phyloP scores from a whole-genome alignment of 441 rosid genomes.

The Caryocar brasiliense region DNA sequence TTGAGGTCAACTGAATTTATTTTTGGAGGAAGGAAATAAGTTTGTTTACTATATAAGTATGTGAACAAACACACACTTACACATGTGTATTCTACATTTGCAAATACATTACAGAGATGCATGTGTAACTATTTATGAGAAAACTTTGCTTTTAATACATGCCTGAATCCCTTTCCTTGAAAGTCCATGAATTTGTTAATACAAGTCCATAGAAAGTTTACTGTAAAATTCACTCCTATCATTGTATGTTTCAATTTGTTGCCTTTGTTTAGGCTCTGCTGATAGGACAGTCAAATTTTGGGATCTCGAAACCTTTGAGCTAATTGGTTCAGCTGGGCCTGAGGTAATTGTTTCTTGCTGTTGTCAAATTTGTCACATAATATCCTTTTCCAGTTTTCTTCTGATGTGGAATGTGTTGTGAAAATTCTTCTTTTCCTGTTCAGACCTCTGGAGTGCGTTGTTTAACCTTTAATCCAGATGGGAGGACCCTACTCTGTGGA shows the following conservation, averaged over 20 bases:
- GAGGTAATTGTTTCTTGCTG: constrained; percentile 50
- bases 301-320: constrained; percentile 98
- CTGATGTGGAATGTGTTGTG: not conserved
- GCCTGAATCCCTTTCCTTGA: not conserved
- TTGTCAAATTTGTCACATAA: not conserved
- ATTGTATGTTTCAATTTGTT: constrained; percentile 3
- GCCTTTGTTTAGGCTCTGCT: constrained; percentile 66
- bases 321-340: constrained; percentile 85
- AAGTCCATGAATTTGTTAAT: not conserved
- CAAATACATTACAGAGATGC: too few relatives aligned
- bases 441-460: constrained; percentile 91
- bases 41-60: too few relatives aligned
- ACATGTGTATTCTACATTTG: too few relatives aligned
- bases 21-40: too few relatives aligned
- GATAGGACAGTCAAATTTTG: constrained; percentile 96
- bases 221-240: not conserved
- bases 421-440: constrained; percentile 13
- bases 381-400: not conserved
- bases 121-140: too few relatives aligned
- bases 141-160: too few relatives aligned
- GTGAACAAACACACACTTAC: too few relatives aligned
- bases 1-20: too few relatives aligned
- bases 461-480: constrained; percentile 87
- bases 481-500: constrained; percentile 93
- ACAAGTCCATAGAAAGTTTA: not conserved